Percentiles rank a stretch among this genome's conserved stretches.
phyloP scores from a whole-genome alignment of 495 filamentous ascomycete species.

The Aspergillus haitiensis region DNA sequence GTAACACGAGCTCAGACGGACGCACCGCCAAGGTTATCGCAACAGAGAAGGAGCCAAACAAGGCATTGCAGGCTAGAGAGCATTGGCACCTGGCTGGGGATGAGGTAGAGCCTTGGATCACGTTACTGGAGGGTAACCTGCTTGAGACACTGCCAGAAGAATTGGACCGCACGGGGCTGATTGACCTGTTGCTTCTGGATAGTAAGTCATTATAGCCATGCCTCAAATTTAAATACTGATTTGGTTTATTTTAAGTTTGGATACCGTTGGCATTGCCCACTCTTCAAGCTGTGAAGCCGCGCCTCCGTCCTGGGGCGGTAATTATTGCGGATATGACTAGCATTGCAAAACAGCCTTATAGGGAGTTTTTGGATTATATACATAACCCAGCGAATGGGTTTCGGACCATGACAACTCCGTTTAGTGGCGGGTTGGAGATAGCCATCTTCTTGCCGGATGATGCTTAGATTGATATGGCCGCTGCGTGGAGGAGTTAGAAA shows the following conservation, averaged over 20 bases:
- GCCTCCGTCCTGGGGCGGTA: constrained; percentile 47
- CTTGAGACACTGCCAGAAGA: constrained; percentile 49
- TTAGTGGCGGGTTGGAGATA: constrained; percentile 18
- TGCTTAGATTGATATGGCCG: background rate
- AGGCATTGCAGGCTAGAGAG: constrained; percentile 45
- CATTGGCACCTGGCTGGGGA: constrained; percentile 51
- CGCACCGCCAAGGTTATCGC: constrained; percentile 50
- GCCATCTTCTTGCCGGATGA: constrained; percentile 13
- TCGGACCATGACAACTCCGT: constrained; percentile 16
- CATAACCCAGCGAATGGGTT: constrained; percentile 14
- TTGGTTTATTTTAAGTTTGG: constrained; percentile 46
- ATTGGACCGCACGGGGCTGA: constrained; percentile 30
- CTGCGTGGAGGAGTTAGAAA: too few species aligned
- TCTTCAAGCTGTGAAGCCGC: constrained; percentile 46
- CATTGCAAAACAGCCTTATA: constrained; percentile 34
- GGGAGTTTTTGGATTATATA: constrained; percentile 36
- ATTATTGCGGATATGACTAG: constrained; percentile 54
- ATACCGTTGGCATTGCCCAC: constrained; percentile 51
- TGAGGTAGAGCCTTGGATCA: constrained; percentile 46
- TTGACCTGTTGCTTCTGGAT: constrained; percentile 58
- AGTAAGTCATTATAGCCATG: constrained; percentile 40
- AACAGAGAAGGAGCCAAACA: constrained; percentile 55
- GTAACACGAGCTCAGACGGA: background rate
- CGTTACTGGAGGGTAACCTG: constrained; percentile 57
- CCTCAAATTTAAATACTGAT: constrained; percentile 2